Base-by-base conservation (phyloP, 805 yeast species). In the Ogataea paraovalis region DNA sequence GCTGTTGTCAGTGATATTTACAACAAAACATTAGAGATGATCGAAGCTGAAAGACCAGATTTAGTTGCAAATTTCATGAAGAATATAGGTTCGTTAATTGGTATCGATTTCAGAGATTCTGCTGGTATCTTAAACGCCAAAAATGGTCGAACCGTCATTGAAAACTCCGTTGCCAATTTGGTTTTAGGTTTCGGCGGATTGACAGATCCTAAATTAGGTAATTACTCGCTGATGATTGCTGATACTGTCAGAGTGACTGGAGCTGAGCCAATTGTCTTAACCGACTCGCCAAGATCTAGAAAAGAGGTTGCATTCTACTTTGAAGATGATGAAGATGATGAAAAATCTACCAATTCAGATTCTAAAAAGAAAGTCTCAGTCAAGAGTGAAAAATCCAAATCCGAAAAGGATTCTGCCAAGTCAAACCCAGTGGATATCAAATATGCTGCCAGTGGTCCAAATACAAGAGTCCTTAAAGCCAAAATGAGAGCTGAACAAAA, bases 41-140 rank as follows among this genome's bases (percentile, higher is more conserved):
- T 91, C 50, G 75, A 78, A 55, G 66, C 74, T 18, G 80, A 80
- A 50, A 76, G 79, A 54, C 87, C 95, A 2, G 87, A 82, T 19
- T 70, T 92, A 57, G 81, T 73, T 32, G 60, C 70, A 22, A 71
- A 78, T 57, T 85, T 90, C 55, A 75, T 90, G 42, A 86, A 86
- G 60, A 87, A 87, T 59, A 78, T 84, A 53, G 98, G 98, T 45
- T 87, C 94, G 78, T 73, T 87, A 48, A 83, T 87, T 47, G 98
- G 98, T 49, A 76, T 92, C 51, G 97, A 89, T 60, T 88, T 87
- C 61, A 78, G 96, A 67, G 97, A 90, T 65, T 75, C 91, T 0
- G 71, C 83, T 2, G 80, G 87, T 53, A 74, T 89, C 16, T 70
- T 92, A 45, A 87, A 85, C 60, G 74, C 79, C 22, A 90, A 87